phyloP scores from a whole-genome alignment of 2,329 filamentous ascomycete genomes.

The Tolypocladium ophioglossoides region DNA sequence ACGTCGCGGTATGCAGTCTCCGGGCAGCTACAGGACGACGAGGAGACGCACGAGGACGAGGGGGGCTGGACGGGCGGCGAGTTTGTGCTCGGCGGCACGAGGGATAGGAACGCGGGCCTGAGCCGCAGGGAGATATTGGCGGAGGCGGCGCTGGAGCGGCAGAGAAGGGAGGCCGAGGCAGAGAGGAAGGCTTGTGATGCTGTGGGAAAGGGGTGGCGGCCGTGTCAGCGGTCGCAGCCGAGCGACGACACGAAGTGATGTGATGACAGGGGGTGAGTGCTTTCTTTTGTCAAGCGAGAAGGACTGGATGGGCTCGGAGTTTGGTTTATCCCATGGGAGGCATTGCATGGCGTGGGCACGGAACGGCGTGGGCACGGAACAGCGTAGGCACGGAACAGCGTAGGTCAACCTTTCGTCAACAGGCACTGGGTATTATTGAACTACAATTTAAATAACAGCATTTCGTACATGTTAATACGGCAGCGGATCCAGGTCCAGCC shows the following conservation, averaged over 20 bases:
- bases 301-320: not conserved
- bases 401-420: not conserved
- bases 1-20: conserved; percentile 48
- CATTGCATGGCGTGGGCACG: not conserved
- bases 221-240: conserved; percentile 14
- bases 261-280: not conserved
- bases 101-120: conserved; percentile 35
- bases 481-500: conserved; percentile 45
- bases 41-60: conserved; percentile 51
- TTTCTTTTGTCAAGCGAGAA: not conserved
- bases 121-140: conserved; percentile 67
- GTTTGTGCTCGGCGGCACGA: conserved; percentile 56
- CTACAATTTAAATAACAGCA: not conserved
- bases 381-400: not conserved
- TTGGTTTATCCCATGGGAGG: not conserved
- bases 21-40: conserved; percentile 31
- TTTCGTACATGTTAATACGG: conserved; percentile 30
- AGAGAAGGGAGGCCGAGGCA: conserved; percentile 19
- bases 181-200: conserved; percentile 20
- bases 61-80: conserved; percentile 72
- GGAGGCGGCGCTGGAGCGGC: conserved; percentile 27
- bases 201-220: conserved; percentile 17
- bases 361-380: too few relatives aligned
- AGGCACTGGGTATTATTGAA: too few relatives aligned
- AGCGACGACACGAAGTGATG: conserved; percentile 13